Evolutionary conservation across 345 rosid genomes (phyloP).

Genomic region (Psidium guajava): DNA sequence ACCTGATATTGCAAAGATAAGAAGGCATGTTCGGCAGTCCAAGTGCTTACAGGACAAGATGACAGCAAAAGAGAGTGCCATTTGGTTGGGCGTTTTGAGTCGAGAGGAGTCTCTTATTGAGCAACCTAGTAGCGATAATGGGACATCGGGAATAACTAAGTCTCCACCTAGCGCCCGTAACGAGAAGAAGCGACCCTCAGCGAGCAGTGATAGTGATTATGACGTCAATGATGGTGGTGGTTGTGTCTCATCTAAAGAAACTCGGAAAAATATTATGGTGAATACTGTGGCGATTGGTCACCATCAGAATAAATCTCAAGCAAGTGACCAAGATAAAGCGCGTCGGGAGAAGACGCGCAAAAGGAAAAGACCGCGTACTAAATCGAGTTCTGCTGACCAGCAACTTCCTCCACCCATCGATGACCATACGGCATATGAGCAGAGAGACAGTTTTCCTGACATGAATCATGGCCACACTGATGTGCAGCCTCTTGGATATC

Average conservation of each 20-base stretch:
- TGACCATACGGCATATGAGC: conserved; percentile 20
- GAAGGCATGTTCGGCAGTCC: conserved; percentile 86
- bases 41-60: conserved; percentile 99
- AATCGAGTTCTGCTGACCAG: conserved; percentile 20
- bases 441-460: conserved; percentile 40
- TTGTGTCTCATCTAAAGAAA: conserved; percentile 80
- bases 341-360: conserved; percentile 23
- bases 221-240: conserved; percentile 83
- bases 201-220: conserved; percentile 68
- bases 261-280: conserved; percentile 3
- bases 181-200: conserved; percentile 30
- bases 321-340: conserved; percentile 24
- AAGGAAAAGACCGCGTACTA: conserved; percentile 31
- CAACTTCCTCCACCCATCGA: conserved; percentile 14
- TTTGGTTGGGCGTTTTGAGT: conserved; percentile 89
- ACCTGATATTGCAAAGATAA: conserved; percentile 89
- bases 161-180: conserved; percentile 27
- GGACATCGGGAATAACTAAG: conserved; percentile 74
- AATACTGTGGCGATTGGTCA: conserved; percentile 5
- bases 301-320: not conserved
- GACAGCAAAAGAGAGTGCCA: conserved; percentile 99
- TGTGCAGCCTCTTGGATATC: conserved; percentile 28
- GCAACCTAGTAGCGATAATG: conserved; percentile 85
- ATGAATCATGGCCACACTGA: conserved; percentile 29
- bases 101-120: conserved; percentile 67